A percentile compares a stretch with the other conserved stretches of the same genome.
phyloP scores from a whole-genome alignment of 2,329 filamentous ascomycete species.

The Alternaria conjuncta region DNA sequence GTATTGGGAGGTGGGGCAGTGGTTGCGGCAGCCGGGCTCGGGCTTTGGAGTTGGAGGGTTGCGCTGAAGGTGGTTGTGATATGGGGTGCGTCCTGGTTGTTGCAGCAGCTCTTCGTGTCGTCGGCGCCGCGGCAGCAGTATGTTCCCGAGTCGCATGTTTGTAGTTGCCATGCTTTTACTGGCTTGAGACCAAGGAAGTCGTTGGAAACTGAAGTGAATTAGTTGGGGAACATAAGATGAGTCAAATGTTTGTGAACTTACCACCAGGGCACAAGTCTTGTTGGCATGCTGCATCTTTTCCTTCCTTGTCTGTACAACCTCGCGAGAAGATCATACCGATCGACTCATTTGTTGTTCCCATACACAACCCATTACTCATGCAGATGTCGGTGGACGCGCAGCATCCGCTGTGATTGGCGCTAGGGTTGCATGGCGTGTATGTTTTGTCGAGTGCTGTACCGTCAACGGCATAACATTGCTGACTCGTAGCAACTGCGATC shows the following conservation, averaged over 20 bases:
- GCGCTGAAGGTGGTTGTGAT: conserved; percentile 32
- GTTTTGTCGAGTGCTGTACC: conserved; percentile 36
- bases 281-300: conserved; percentile 37
- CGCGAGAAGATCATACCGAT: conserved; percentile 43
- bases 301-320: conserved; percentile 46
- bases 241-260: conserved; percentile 19
- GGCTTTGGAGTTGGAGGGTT: conserved; percentile 24
- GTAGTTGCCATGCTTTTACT: conserved; percentile 42
- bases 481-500: conserved; percentile 20
- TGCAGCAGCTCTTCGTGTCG: conserved; percentile 39
- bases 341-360: conserved; percentile 36
- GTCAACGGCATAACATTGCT: conserved; percentile 41
- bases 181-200: conserved; percentile 21
- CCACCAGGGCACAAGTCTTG: conserved; percentile 36
- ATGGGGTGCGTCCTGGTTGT: conserved; percentile 30
- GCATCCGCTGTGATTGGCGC: conserved; percentile 40
- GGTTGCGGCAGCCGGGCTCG: conserved; percentile 11
- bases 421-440: conserved; percentile 39
- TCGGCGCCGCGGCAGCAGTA: conserved; percentile 42
- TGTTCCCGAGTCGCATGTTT: conserved; percentile 43
- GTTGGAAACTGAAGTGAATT: conserved; percentile 6
- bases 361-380: conserved; percentile 42
- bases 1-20: conserved; percentile 7
- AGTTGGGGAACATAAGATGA: background rate
- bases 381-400: conserved; percentile 45